Conservation (phyloP, 805 yeast species). For the Ogataea paradorogensis region DNA sequence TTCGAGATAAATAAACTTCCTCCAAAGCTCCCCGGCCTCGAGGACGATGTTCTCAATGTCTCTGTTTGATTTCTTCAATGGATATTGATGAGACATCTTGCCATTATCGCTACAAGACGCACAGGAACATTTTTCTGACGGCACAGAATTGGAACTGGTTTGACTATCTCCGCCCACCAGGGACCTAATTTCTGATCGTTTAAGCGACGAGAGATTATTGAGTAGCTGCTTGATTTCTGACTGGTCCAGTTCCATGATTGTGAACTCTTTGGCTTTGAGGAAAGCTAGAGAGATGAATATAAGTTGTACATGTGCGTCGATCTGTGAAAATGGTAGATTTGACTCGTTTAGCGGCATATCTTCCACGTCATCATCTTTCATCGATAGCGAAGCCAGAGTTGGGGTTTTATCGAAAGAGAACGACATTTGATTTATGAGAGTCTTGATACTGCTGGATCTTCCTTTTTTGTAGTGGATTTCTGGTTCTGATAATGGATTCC, state of each 20-base stretch:
- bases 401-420: slow-evolving; percentile 28
- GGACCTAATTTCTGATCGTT: slow-evolving; percentile 29
- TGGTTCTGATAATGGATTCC: slow-evolving; percentile 44
- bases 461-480: slow-evolving; percentile 18
- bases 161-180: slow-evolving; percentile 23
- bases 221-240: slow-evolving; percentile 81
- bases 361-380: slow-evolving; percentile 23
- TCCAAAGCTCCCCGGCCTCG: slow-evolving; percentile 86
- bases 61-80: slow-evolving; percentile 29
- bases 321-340: slow-evolving; percentile 50
- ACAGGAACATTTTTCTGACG: neutral
- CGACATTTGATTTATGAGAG: slow-evolving; percentile 27
- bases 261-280: slow-evolving; percentile 73
- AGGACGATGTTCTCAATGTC: slow-evolving; percentile 71
- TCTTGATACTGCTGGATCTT: slow-evolving; percentile 32
- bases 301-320: slow-evolving; percentile 75
- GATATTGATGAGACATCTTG: slow-evolving; percentile 11
- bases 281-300: slow-evolving; percentile 75
- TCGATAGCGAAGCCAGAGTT: slow-evolving; percentile 23
- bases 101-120: slow-evolving; percentile 5
- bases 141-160: neutral
- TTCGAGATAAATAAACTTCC: slow-evolving; percentile 73
- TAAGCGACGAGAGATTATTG: slow-evolving; percentile 50
- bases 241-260: slow-evolving; percentile 83
- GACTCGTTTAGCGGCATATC: slow-evolving; percentile 16